These are phyloP conservation scores for Hygrocybe punicea DNA, from an alignment of 768 basidiomycete genomes.

Conservation along the genomic window DNA sequence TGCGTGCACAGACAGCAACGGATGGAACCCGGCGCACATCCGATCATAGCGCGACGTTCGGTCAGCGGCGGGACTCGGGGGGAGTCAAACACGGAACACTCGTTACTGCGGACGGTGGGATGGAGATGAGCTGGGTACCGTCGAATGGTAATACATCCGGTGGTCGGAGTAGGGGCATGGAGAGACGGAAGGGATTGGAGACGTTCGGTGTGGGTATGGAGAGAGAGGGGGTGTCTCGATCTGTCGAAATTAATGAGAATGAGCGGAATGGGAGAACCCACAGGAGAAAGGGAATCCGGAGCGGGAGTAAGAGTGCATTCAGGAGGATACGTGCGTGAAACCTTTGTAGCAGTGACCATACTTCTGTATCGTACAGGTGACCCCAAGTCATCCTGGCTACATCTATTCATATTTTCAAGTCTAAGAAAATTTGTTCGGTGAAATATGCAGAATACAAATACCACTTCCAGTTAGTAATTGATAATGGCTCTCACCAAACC, in stretches of 20 bases:
- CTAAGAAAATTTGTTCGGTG: too few species aligned
- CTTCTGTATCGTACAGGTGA: too few species aligned
- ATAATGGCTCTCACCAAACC: too few species aligned
- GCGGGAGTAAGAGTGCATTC: slow-evolving; percentile 88
- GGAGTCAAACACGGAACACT: slow-evolving; percentile 4
- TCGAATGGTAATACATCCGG: slow-evolving; percentile 35
- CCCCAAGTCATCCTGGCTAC: too few species aligned
- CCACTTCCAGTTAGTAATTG: too few species aligned
- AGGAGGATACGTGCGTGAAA: too few species aligned
- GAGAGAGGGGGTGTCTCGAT: slow-evolving; percentile 58
- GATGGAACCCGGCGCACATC: slow-evolving; percentile 20
- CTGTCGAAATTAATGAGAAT: slow-evolving; percentile 51
- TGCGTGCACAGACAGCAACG: slow-evolving; percentile 45
- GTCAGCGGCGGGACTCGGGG: slow-evolving; percentile 53
- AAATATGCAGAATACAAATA: too few species aligned
- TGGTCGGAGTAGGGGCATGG: slow-evolving; percentile 26
- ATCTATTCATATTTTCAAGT: too few species aligned
- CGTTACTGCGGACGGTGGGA: slow-evolving; percentile 53
- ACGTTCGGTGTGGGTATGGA: slow-evolving; percentile 88
- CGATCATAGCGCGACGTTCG: slow-evolving; percentile 62
- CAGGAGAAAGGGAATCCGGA: slow-evolving; percentile 74
- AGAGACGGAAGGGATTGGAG: slow-evolving; percentile 63
- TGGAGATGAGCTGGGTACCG: slow-evolving; percentile 86
- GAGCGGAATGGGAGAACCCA: slow-evolving; percentile 78
- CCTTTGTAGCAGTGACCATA: too few species aligned